Percentiles rank a stretch among this genome's conserved stretches.
These are phyloP conservation scores for Phellinidium pouzarii DNA, from an alignment of 1,284 basidiomycete species.

Conservation along the genomic window DNA sequence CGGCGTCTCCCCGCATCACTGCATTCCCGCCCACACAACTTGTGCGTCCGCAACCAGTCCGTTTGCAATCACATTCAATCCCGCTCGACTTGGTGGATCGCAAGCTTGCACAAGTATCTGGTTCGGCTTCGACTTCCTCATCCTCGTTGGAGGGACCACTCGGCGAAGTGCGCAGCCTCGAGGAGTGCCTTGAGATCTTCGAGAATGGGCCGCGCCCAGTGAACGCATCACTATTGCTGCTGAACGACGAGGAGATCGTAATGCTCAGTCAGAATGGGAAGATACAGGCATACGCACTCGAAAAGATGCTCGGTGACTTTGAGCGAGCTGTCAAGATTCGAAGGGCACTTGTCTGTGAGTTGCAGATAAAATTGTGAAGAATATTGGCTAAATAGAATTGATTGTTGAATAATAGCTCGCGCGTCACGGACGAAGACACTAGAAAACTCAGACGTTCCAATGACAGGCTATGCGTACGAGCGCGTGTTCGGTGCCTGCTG, in stretches of 20 bases:
- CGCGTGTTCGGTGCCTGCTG: conserved; percentile 96
- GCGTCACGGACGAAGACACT: conserved; percentile 82
- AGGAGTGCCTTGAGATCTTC: conserved; percentile 82
- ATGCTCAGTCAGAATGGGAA: conserved; percentile 87
- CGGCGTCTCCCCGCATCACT: not conserved
- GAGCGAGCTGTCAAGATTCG: conserved; percentile 86
- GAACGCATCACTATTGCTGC: conserved; percentile 43
- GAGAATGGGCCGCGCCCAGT: conserved; percentile 75
- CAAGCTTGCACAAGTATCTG: conserved; percentile 35
- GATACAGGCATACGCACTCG: conserved; percentile 89
- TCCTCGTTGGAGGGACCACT: conserved; percentile 19
- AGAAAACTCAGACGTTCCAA: conserved; percentile 80
- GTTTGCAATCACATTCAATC: conserved; percentile 21
- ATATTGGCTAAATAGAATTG: conserved; percentile 17
- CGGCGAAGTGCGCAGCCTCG: conserved; percentile 50
- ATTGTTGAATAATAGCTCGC: conserved; percentile 56
- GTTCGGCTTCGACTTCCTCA: conserved; percentile 35
- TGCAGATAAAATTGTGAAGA: not conserved
- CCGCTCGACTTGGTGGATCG: conserved; percentile 30
- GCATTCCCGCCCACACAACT: conserved; percentile 20
- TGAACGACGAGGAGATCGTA: conserved; percentile 93
- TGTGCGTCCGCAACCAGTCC: conserved; percentile 18
- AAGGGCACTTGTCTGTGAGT: conserved; percentile 85
- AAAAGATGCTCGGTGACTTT: conserved; percentile 86
- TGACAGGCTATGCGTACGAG: conserved; percentile 87